Percentiles rank a stretch among this genome's conserved stretches.
phyloP scores from a whole-genome alignment of 441 rosid species.

The Euphorbia corollata region DNA sequence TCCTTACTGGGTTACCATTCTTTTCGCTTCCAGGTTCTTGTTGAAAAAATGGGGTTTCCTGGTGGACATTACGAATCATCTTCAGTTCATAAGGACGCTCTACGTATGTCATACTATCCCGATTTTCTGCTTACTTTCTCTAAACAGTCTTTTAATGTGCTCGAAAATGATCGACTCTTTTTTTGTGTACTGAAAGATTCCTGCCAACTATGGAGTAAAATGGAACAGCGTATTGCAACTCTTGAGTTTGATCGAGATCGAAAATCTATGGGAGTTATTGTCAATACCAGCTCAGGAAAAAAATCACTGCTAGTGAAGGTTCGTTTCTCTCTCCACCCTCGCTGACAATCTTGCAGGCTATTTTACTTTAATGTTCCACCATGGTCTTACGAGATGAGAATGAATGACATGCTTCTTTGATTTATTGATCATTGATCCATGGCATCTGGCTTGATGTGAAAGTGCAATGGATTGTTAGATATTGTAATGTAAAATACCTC shows the following conservation, averaged over 20 bases:
- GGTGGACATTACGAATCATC: constrained; percentile 36
- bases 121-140: constrained; percentile 2
- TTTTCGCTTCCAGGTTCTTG: constrained; percentile 52
- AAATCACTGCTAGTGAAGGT: constrained; percentile 88
- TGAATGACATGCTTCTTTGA: not conserved
- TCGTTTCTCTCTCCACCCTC: constrained; percentile 2
- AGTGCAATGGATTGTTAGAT: not conserved
- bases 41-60: constrained; percentile 88
- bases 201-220: constrained; percentile 58
- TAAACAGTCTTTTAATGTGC: constrained; percentile 12
- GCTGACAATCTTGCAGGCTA: not conserved
- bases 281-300: constrained; percentile 56
- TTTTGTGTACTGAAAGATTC: constrained; percentile 42
- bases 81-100: constrained; percentile 30
- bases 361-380: not conserved
- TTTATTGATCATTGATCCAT: not conserved
- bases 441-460: not conserved
- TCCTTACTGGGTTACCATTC: not conserved
- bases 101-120: constrained; percentile 36
- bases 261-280: constrained; percentile 97
- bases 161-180: constrained; percentile 4
- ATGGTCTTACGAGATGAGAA: not conserved
- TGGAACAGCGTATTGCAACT: constrained; percentile 72
- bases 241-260: constrained; percentile 91
- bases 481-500: not conserved